Conservation (phyloP, 2,329 filamentous ascomycete genomes). For the Trichoderma afroharzianum region DNA sequence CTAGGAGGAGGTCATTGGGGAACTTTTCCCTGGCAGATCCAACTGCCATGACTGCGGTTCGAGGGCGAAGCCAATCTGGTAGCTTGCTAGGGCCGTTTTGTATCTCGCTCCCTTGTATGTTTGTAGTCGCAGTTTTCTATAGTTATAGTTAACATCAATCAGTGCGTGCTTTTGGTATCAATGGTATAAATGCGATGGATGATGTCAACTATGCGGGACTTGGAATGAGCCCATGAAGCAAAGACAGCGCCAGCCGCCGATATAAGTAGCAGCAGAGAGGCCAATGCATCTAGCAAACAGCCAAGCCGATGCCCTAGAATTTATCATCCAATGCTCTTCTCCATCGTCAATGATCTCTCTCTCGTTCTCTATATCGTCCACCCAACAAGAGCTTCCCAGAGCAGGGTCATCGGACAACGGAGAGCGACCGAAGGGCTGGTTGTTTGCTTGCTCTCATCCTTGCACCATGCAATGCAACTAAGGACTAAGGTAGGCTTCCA, state of each 20-base stretch:
- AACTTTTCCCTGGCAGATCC: slow-evolving; percentile 6
- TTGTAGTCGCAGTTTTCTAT: background rate
- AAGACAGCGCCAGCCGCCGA: background rate
- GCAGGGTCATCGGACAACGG: slow-evolving; percentile 12
- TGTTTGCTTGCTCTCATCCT: slow-evolving; percentile 5
- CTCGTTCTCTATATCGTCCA: background rate
- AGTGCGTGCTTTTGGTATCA: background rate
- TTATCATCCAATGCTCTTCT: background rate
- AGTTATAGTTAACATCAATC: background rate
- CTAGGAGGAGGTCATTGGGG: slow-evolving; percentile 20
- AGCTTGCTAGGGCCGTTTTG: background rate
- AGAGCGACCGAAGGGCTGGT: slow-evolving; percentile 9
- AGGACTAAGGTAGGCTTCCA: background rate
- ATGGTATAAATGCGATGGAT: background rate
- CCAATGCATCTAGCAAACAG: background rate
- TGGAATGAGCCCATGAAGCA: background rate
- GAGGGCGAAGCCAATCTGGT: background rate
- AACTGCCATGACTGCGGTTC: slow-evolving; percentile 1
- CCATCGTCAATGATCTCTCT: background rate
- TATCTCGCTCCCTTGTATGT: background rate
- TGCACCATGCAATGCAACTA: slow-evolving; percentile 11
- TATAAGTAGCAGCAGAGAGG: background rate
- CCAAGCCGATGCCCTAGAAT: background rate
- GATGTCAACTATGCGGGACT: background rate
- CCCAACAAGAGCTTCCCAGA: background rate